Evolutionary conservation across 164 flowering plant species (phyloP).

Genomic region (Malania oleifera): DNA sequence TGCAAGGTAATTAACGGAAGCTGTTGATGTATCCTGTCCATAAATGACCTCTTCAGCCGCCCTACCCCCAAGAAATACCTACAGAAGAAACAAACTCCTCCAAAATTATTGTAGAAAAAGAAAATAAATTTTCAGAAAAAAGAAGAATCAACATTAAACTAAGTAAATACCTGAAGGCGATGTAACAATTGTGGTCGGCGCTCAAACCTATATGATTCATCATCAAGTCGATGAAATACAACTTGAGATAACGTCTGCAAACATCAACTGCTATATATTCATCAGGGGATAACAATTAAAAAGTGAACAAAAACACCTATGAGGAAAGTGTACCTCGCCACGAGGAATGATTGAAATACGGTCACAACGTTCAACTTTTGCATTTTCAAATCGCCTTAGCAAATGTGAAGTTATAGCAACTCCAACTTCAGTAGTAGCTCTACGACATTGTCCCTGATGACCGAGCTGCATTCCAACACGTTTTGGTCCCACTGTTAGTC

Average conservation of each 20-base stretch:
- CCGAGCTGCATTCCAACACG: constrained; percentile 74
- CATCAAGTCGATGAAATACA: constrained; percentile 86
- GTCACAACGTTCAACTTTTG: constrained; percentile 74
- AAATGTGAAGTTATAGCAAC: constrained; percentile 84
- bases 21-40: constrained; percentile 84
- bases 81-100: constrained; percentile 1
- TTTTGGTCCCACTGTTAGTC: constrained; percentile 91
- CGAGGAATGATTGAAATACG: constrained; percentile 87
- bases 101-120: not conserved
- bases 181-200: constrained; percentile 84
- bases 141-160: not conserved
- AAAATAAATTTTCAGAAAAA: not conserved
- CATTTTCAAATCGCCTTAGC: constrained; percentile 68
- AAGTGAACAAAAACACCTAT: not conserved
- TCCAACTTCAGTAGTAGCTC: constrained; percentile 91
- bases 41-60: constrained; percentile 96
- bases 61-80: constrained; percentile 91
- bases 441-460: constrained; percentile 86
- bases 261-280: constrained; percentile 9
- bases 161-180: constrained; percentile 79
- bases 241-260: constrained; percentile 84
- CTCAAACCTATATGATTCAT: constrained; percentile 82
- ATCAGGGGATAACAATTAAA: not conserved
- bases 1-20: constrained; percentile 78
- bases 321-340: constrained; percentile 55